Conservation (phyloP, 2,329 filamentous ascomycete species). For the Paecilomyces sp. region DNA sequence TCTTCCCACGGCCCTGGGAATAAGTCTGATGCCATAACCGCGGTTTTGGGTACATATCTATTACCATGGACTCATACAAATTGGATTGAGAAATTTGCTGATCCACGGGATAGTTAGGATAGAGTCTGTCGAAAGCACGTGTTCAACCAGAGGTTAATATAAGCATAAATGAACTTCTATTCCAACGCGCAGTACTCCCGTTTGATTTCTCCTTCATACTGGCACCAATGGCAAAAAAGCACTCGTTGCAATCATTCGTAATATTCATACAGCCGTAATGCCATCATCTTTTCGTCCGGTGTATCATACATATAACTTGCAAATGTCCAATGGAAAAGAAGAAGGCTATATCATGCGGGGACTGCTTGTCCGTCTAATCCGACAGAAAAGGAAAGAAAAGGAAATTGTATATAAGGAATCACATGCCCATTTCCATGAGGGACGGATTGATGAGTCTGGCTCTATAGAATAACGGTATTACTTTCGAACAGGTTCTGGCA, state of each 20-base stretch:
- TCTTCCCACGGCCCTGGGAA: not conserved
- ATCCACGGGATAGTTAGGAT: not conserved
- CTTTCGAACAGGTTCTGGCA: not conserved
- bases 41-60: not conserved
- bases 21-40: not conserved
- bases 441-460: not conserved
- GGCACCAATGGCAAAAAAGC: too few relatives aligned
- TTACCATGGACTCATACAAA: not conserved
- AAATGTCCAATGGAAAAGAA: not conserved
- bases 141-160: not conserved
- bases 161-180: not conserved
- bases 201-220: too few relatives aligned
- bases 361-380: not conserved
- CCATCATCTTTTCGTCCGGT: not conserved
- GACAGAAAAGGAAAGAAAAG: not conserved
- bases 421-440: not conserved
- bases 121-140: not conserved
- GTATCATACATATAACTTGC: not conserved
- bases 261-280: not conserved
- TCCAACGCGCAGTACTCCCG: too few relatives aligned
- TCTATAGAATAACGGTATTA: not conserved
- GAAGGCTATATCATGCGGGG: not conserved
- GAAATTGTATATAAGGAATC: not conserved
- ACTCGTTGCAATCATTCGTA: not conserved
- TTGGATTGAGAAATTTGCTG: not conserved